Percentiles rank a stretch among this genome's conserved stretches.
phyloP scores from a whole-genome alignment of 73 alveolate species.

The Paraurostyla sp. region DNA sequence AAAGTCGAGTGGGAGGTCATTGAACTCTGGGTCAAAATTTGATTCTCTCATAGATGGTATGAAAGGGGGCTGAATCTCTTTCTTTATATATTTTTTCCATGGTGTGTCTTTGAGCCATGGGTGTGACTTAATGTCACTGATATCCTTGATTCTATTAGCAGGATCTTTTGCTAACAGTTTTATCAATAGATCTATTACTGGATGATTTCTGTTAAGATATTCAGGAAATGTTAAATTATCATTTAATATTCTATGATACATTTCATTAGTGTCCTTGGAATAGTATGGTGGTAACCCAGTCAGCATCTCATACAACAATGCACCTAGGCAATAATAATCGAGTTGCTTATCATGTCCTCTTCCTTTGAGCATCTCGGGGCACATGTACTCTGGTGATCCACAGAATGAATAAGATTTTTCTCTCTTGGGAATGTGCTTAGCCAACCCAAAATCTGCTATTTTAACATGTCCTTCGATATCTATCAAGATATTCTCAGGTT shows the following conservation, averaged over 20 bases:
- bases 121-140: slow-evolving; percentile 67
- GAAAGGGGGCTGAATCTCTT: slow-evolving; percentile 72
- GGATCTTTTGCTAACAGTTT: slow-evolving; percentile 53
- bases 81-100: slow-evolving; percentile 70
- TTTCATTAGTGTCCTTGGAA: slow-evolving; percentile 72
- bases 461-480: slow-evolving; percentile 83
- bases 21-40: slow-evolving; percentile 72
- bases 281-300: slow-evolving; percentile 97
- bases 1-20: slow-evolving; percentile 67
- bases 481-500: slow-evolving; percentile 89
- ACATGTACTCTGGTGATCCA: slow-evolving; percentile 96
- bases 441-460: slow-evolving; percentile 85
- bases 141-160: slow-evolving; percentile 23
- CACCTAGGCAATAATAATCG: slow-evolving; percentile 95
- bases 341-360: slow-evolving; percentile 90
- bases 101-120: slow-evolving; percentile 68
- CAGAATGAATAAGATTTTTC: slow-evolving; percentile 90
- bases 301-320: slow-evolving; percentile 93
- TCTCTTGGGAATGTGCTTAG: slow-evolving; percentile 74
- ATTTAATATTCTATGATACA: slow-evolving; percentile 74
- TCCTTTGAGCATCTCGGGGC: slow-evolving; percentile 96
- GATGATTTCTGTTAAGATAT: slow-evolving; percentile 35
- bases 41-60: slow-evolving; percentile 67
- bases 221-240: slow-evolving; percentile 70
- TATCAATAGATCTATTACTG: slow-evolving; percentile 35